Base-by-base conservation (phyloP, 345 rosid species). In the Eutrema yunnanense region DNA sequence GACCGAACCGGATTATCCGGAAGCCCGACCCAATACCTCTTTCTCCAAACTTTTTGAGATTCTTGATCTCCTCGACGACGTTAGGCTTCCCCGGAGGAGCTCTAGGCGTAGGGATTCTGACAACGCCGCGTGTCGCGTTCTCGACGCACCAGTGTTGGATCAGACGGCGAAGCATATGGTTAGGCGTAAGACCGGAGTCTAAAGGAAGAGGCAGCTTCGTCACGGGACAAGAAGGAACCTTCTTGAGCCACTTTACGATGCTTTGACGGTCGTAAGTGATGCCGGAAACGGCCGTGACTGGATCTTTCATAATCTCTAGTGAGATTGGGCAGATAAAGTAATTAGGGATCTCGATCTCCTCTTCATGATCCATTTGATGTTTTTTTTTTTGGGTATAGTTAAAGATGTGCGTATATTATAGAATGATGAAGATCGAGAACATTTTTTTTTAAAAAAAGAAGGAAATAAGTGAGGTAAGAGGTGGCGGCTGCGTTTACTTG, bases 301-400 rank as follows among this genome's bases (percentile, higher is more conserved):
- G 98, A 71, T 92, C 98, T 73, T 57, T 85, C 98, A 92, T 92
- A 75, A 92, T 84, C 46, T 88, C 88, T 5, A 92, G 84, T 58
- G 96, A 92, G 9, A 90, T 90, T 43, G 97, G 97, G 22, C 98
- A 90, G 49, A 80, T 65, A 67, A 88, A 92, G 66, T 78, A 88
- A n/a, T 82, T 74, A 6, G 93, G 97, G 27, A 88, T 61, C 65
- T 92, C 92, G 40, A 87, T 67, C 33, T 85, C 86, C 11, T 55
- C 70, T 29, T 66, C 60, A 8, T 55, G 34, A 71, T 67, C 56
- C 77, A 73, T 66, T 55, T 32, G 42, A 38, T 38, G 66, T 19
- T 46, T 58, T 58, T 57, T 32, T 6, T 32, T 32, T 32, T 32
- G 4, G 4, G 5, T 26, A 16, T 60, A 10, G 26, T 22, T 22